A percentile compares a stretch with the other conserved stretches of the same genome.
These are phyloP conservation scores for Arthrinium puccinioides DNA, from an alignment of 2,329 filamentous ascomycete genomes.

Conservation along the genomic window DNA sequence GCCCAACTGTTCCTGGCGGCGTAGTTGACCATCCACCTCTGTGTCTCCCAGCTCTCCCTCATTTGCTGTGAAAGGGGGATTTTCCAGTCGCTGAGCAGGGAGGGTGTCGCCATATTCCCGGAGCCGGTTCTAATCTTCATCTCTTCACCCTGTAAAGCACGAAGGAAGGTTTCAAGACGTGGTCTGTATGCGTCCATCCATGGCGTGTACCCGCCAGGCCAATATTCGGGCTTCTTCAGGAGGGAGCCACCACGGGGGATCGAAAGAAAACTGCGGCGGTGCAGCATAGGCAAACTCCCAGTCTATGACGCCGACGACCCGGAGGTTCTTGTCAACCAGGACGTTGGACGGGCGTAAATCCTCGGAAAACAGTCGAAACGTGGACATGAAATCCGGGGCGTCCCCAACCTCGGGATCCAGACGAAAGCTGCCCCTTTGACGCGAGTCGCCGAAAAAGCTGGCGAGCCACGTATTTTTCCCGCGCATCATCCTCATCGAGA, in stretches of 20 bases:
- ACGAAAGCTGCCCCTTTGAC: conserved; percentile 15
- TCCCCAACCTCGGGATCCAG: conserved; percentile 6
- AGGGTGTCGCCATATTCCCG: neutral
- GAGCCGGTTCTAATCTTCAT: conserved; percentile 4
- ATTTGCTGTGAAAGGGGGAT: conserved; percentile 24
- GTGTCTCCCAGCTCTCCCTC: conserved; percentile 27
- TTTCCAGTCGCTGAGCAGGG: neutral
- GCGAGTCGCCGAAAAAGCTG: conserved; percentile 30
- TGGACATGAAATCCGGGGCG: conserved; percentile 6
- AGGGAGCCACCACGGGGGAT: conserved; percentile 33
- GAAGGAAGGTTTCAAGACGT: conserved; percentile 25
- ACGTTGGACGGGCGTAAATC: conserved; percentile 27
- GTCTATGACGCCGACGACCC: conserved; percentile 27
- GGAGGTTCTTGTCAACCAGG: conserved; percentile 19
- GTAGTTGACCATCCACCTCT: conserved; percentile 25
- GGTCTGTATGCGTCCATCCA: conserved; percentile 25
- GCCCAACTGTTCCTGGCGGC: conserved; percentile 28
- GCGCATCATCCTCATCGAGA: conserved; percentile 27
- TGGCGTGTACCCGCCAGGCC: conserved; percentile 18
- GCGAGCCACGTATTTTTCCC: conserved; percentile 34
- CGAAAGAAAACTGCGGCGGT: conserved; percentile 23
- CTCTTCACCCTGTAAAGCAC: conserved; percentile 23
- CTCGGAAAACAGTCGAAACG: conserved; percentile 24
- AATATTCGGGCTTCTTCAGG: conserved; percentile 22
- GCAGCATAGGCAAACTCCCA: conserved; percentile 32